Conservation (phyloP, 768 basidiomycete species). For the Candolleomyces aberdarensis region DNA sequence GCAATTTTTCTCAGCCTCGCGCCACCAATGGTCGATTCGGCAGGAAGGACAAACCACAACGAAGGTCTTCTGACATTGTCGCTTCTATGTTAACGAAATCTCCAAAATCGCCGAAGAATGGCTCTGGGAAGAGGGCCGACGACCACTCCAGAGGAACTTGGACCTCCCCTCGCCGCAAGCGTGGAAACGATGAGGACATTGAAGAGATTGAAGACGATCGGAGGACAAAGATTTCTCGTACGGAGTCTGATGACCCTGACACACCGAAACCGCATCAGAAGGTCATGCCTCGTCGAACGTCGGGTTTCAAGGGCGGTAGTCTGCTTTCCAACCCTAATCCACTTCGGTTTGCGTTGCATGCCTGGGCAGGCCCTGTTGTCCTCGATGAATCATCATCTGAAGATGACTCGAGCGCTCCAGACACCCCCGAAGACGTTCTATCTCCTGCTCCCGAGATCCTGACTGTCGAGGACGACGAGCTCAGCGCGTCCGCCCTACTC, state of each 20-base stretch:
- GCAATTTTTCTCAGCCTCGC: constrained; percentile 54
- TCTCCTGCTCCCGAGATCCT: constrained; percentile 33
- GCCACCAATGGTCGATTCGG: constrained; percentile 66
- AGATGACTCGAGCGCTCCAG: constrained; percentile 53
- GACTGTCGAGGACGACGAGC: constrained; percentile 16
- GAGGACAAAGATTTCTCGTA: constrained; percentile 22
- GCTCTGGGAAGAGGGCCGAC: constrained; percentile 20
- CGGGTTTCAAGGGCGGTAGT: constrained; percentile 42
- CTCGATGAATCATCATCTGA: constrained; percentile 41
- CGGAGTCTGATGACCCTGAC: constrained; percentile 16
- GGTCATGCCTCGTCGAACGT: constrained; percentile 38
- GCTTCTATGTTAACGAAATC: neutral
- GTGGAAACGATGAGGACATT: constrained; percentile 29
- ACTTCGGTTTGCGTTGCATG: constrained; percentile 53
- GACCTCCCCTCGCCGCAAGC: constrained; percentile 26
- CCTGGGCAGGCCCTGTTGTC: constrained; percentile 49
- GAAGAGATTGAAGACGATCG: constrained; percentile 32
- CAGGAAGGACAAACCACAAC: constrained; percentile 48
- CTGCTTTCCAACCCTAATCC: constrained; percentile 61
- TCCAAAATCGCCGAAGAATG: constrained; percentile 23
- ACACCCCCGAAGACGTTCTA: constrained; percentile 54
- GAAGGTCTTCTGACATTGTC: constrained; percentile 21
- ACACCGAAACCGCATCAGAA: constrained; percentile 26
- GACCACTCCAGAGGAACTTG: constrained; percentile 14
- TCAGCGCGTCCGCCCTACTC: constrained; percentile 10